Percentiles rank a stretch among this genome's conserved stretches.
These are phyloP conservation scores for Apium graveolens DNA, from an alignment of 129 eudicot species.

Conservation along the genomic window DNA sequence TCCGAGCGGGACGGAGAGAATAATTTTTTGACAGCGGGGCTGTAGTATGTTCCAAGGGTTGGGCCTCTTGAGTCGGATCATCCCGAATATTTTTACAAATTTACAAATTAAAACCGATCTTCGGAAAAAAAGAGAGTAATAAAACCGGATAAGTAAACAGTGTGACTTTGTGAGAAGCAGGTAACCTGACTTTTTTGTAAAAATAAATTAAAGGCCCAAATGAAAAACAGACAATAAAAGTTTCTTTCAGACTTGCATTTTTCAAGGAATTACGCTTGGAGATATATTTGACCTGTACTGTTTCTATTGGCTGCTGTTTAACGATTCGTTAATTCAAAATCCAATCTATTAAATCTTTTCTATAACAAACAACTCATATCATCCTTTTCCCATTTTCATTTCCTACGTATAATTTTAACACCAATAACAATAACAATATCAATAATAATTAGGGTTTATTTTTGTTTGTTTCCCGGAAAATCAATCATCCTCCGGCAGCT, in stretches of 20 bases:
- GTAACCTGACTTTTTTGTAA: no score
- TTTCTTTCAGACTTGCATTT: no score
- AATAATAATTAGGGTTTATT: not conserved
- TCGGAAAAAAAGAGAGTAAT: no score
- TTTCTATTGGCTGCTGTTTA: slow-evolving; percentile 4
- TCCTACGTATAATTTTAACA: not conserved
- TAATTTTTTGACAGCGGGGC: no score
- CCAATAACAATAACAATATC: not conserved
- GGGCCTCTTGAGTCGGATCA: no score
- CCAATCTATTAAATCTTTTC: not conserved
- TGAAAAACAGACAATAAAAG: not conserved
- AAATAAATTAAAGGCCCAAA: not conserved
- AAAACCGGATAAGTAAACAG: no score
- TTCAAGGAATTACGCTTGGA: no score
- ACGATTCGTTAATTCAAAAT: not conserved
- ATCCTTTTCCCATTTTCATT: not conserved
- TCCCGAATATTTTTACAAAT: no score
- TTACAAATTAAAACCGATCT: no score
- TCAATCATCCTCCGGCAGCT: not conserved
- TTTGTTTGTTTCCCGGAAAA: slow-evolving; percentile 25
- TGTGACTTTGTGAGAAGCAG: no score
- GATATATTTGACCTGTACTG: slow-evolving; percentile 12
- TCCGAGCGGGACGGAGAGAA: no score
- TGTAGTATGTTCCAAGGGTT: no score
- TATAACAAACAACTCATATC: not conserved